Base-by-base conservation (phyloP, 257 asterid genomes). In the Verbena officinalis region DNA sequence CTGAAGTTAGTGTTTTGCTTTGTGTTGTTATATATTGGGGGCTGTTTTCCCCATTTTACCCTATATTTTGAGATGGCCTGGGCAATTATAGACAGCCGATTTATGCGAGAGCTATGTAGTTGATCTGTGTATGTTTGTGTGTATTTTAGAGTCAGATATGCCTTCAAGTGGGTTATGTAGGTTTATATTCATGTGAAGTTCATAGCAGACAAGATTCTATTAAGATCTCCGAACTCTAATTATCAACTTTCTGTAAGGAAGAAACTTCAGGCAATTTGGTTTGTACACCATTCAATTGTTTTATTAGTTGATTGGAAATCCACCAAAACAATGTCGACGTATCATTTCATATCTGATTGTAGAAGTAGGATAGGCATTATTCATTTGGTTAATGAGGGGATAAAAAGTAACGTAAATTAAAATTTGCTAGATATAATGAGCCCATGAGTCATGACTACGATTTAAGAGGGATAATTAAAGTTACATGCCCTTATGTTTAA, bases 191-290 rank as follows among this genome's bases (percentile, higher is more conserved):
- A 21, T 21, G 38, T 53, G 43, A 59, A 64, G 53, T 51, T 64
- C 30, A 22, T 63, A n/a, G n/a, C 16, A 9, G 4, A 40, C 23
- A 15, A 38, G 24, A 39, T 38, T 65, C 31, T 17, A 11, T 51
- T n/a, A 1, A 11, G 13, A 23, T 42, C 7, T 53, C 38, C n/a
- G 3, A 0, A 16, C 23, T 9, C 30, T n/a, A n/a, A n/a, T n/a
- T n/a, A n/a, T 12, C 4, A 2, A 44, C 50, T 34, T 48, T n/a
- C 17, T 64, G 44, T n/a, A 9, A 12, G 36, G 60, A 27, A 49
- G 16, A 64, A 19, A 65, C 39, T 38, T 49, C 30, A 49, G 31
- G 31, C 31, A 65, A 22, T 51, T 65, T 64, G 62, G 62, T 39
- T 30, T 17, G 20, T 38, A 9, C 21, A 11, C 3, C 46, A 62